Evolutionary conservation across 768 basidiomycete species (phyloP).

Genomic region (Sutorius australiensis): DNA sequence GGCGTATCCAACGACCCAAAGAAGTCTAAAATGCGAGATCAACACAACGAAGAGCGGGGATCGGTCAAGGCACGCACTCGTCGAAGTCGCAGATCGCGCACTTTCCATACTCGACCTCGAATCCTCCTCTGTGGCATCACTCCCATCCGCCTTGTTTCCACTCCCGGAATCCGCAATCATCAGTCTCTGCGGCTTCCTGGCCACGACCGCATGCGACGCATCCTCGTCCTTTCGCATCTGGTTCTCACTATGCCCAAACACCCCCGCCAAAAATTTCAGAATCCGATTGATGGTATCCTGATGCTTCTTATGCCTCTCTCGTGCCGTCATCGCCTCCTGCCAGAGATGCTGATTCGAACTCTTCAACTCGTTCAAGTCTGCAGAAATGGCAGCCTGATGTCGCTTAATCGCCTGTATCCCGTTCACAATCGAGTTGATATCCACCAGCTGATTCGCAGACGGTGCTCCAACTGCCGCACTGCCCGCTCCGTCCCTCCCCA

Average conservation of each 20-base stretch:
- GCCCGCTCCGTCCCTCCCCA: constrained; percentile 13
- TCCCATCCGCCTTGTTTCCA: constrained; percentile 35
- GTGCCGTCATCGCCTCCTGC: constrained; percentile 80
- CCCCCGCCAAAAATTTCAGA: constrained; percentile 88
- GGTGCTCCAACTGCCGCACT: constrained; percentile 24
- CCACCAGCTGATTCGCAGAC: constrained; percentile 55
- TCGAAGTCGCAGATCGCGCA: constrained; percentile 16
- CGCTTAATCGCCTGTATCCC: constrained; percentile 86
- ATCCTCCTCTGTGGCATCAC: constrained; percentile 42
- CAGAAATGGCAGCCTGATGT: constrained; percentile 88
- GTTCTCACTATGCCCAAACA: constrained; percentile 64
- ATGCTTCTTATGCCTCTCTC: constrained; percentile 84
- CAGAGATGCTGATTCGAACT: constrained; percentile 85
- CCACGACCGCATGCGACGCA: constrained; percentile 42
- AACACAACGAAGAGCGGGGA: not conserved
- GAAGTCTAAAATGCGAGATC: constrained; percentile 28
- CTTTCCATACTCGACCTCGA: constrained; percentile 29
- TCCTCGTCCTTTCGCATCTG: constrained; percentile 35
- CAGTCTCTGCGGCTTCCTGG: constrained; percentile 50
- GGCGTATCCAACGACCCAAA: constrained; percentile 50
- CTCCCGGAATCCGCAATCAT: constrained; percentile 59
- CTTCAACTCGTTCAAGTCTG: constrained; percentile 86
- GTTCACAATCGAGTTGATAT: constrained; percentile 73
- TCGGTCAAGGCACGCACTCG: constrained; percentile 1
- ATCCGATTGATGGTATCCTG: constrained; percentile 96